Evolutionary conservation across 2,329 filamentous ascomycete genomes (phyloP), one percentile per base, ranked within the genome.

Genomic region (Neophaeococcomyces mojaviensis): DNA sequence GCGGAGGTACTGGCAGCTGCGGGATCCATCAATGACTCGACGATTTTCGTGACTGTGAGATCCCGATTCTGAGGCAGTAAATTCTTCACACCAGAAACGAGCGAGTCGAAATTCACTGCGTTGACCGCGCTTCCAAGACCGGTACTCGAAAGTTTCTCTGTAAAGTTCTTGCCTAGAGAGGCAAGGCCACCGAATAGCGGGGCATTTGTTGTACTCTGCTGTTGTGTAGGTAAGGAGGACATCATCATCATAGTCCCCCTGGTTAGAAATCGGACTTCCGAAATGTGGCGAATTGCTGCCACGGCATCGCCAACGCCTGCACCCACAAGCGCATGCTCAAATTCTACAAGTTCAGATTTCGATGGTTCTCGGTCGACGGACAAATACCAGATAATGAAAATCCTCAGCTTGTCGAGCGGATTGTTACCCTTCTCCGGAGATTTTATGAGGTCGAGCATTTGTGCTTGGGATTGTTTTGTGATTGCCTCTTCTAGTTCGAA

Each of bases 231-330:
- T 12, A 80, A 71, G 49, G 84, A 74, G 12, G 76, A 73, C 3
- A 89, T 87, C 64, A 98, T 87, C 64, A 98, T 85, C 79, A 97
- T 95, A 12, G 90, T 97, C 88, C 97, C 96, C 53, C 92, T 88
- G 4, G 90, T 97, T 41, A 94, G 88, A 55, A 94, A 87, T 49
- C 90, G 88, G 43, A 97, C 87, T 64, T 88, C 86, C 69, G 86
- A 82, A 57, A 98, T 79, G 58, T 97, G 97, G 36, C 87, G 75
- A 41, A 98, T 72, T 37, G 85, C 82, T 15, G 82, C 82, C 12
- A 81, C 82, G 8, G 52, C 43, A 60, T 96, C 84, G 41, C 82
- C 81, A 12, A 68, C 67, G 4, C 86, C 88, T 10, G 82, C 81
- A 36, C 77, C 77, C 49, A 81, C 81, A 15, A 98, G 75, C 2